A percentile compares a stretch with the other conserved stretches of the same genome.
Evolutionary conservation across 2,329 filamentous ascomycete genomes (phyloP).

Genomic region (Exophiala spinifera): DNA sequence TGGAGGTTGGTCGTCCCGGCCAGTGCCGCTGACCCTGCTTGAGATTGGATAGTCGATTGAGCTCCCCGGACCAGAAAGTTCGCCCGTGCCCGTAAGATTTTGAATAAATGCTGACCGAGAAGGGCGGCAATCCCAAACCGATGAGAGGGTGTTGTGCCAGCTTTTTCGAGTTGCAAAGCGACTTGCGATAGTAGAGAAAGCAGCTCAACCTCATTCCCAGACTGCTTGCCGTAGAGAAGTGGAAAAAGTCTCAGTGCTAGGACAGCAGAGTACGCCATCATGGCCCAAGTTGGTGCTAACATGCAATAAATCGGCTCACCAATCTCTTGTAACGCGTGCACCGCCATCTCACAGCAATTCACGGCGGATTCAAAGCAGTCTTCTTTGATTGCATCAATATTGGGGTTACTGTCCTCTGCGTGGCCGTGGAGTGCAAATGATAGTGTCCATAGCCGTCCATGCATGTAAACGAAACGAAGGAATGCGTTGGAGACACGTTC

Average conservation of each 20-base stretch:
- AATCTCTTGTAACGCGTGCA: constrained; percentile 28
- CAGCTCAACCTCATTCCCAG: constrained; percentile 29
- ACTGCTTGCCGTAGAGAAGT: constrained; percentile 20
- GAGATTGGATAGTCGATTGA: neutral
- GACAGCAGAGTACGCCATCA: constrained; percentile 34
- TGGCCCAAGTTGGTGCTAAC: constrained; percentile 36
- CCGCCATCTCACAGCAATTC: constrained; percentile 31
- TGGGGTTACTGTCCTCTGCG: constrained; percentile 1
- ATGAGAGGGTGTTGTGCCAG: constrained; percentile 32
- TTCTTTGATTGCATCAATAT: constrained; percentile 26
- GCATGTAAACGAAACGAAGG: constrained; percentile 32
- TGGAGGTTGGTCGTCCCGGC: too few relatives aligned
- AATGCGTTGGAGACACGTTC: constrained; percentile 11
- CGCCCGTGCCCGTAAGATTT: constrained; percentile 30
- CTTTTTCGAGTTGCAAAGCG: constrained; percentile 30
- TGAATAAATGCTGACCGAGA: constrained; percentile 32
- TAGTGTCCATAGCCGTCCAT: constrained; percentile 32
- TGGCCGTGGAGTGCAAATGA: constrained; percentile 30
- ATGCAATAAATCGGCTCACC: constrained; percentile 34
- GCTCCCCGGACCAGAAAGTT: neutral
- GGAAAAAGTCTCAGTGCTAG: constrained; percentile 32
- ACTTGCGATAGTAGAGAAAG: constrained; percentile 31
- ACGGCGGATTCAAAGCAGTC: constrained; percentile 34
- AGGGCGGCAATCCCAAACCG: constrained; percentile 34
- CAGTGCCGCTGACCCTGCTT: neutral